A percentile compares a stretch with the other conserved stretches of the same genome.
phyloP scores from a whole-genome alignment of 2,329 filamentous ascomycete genomes.

The Aspergillus fijiensis region DNA sequence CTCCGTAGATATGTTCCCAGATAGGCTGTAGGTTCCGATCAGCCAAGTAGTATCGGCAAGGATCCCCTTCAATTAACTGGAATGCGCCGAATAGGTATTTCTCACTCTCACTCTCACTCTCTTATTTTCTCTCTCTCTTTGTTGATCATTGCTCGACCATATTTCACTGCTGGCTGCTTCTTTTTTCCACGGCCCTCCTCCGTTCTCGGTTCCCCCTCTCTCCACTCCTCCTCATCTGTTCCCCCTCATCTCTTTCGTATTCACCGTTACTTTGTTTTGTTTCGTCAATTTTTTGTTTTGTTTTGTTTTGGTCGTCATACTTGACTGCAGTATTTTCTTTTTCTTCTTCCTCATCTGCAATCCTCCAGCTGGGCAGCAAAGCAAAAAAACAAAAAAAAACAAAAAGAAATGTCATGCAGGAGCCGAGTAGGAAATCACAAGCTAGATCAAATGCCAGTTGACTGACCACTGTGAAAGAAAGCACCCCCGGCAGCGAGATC shows the following conservation, averaged over 20 bases:
- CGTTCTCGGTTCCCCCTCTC: neutral
- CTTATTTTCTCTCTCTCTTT: neutral
- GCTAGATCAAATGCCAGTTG: neutral
- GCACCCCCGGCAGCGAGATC: neutral
- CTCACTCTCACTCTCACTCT: neutral
- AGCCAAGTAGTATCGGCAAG: neutral
- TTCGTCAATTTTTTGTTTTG: too few relatives aligned
- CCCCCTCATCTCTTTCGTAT: neutral
- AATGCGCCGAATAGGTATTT: neutral
- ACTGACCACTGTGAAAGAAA: neutral
- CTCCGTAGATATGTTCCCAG: neutral
- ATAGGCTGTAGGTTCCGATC: neutral
- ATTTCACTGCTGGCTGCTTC: neutral
- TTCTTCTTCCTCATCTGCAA: neutral
- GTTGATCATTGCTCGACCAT: neutral
- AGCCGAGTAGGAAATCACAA: constrained; percentile 4
- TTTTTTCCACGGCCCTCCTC: neutral
- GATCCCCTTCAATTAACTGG: neutral
- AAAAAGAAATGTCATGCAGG: constrained; percentile 3
- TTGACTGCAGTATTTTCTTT: neutral
- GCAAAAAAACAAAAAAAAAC: neutral
- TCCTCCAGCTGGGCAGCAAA: neutral
- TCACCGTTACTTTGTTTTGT: neutral
- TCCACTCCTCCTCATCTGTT: neutral
- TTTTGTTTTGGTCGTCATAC: neutral